Conservation (phyloP, 768 basidiomycete genomes). For the Tephrocybe sp. region DNA sequence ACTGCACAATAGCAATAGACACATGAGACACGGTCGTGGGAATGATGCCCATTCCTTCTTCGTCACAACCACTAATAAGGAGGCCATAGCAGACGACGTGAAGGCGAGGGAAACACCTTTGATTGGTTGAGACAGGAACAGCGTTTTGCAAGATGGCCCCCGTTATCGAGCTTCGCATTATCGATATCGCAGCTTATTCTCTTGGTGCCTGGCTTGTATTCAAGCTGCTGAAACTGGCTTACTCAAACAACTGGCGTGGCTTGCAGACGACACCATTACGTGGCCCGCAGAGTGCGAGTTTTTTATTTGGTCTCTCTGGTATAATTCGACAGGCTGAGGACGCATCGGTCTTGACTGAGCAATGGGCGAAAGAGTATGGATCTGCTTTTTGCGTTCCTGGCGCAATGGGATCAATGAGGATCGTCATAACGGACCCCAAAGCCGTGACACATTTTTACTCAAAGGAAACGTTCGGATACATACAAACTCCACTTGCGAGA, state of each 20-base stretch:
- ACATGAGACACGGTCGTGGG: too few species aligned
- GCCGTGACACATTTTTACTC: slow-evolving; percentile 52
- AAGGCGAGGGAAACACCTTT: too few species aligned
- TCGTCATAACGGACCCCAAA: slow-evolving; percentile 48
- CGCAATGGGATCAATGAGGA: slow-evolving; percentile 29
- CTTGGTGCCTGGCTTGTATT: slow-evolving; percentile 5
- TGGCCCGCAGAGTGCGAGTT: slow-evolving; percentile 42
- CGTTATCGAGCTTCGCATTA: slow-evolving; percentile 4
- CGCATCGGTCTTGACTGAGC: slow-evolving; percentile 35
- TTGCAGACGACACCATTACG: slow-evolving; percentile 32
- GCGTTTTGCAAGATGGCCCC: not conserved
- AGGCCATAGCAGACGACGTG: too few species aligned
- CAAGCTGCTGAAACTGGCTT: not conserved
- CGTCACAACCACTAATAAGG: too few species aligned
- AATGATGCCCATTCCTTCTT: too few species aligned
- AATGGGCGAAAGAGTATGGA: slow-evolving; percentile 51
- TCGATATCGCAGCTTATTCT: slow-evolving; percentile 9
- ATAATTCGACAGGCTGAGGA: slow-evolving; percentile 28
- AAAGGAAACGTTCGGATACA: slow-evolving; percentile 49
- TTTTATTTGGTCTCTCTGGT: slow-evolving; percentile 39
- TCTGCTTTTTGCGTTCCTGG: slow-evolving; percentile 41
- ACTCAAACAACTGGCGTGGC: slow-evolving; percentile 1
- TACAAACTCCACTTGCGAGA: slow-evolving; percentile 34
- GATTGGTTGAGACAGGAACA: too few species aligned
- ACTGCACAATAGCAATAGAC: too few species aligned